These are phyloP conservation scores for Hyaloscypha bicolor DNA, from an alignment of 495 filamentous ascomycete genomes.

Conservation along the genomic window DNA sequence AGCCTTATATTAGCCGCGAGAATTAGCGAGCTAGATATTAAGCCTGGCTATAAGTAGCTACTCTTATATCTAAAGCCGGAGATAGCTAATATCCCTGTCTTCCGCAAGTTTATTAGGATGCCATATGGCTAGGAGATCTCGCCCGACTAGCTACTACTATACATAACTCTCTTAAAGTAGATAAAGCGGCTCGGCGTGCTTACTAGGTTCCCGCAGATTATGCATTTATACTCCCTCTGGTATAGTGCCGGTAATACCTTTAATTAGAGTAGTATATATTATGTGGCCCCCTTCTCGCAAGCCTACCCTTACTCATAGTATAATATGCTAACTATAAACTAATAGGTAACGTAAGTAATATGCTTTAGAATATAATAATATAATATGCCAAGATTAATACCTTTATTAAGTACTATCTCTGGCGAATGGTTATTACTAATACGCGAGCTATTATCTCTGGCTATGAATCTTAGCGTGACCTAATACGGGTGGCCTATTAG, in stretches of 20 bases:
- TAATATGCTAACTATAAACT: slow-evolving; percentile 22
- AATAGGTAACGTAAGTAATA: slow-evolving; percentile 39
- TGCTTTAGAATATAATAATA: slow-evolving; percentile 41
- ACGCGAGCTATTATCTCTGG: too few species aligned
- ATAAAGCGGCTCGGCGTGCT: slow-evolving; percentile 32
- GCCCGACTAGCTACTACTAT: slow-evolving; percentile 36
- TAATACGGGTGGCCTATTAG: slow-evolving; percentile 29
- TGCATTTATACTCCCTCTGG: too few species aligned
- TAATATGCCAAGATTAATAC: slow-evolving; percentile 32
- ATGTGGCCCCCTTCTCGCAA: slow-evolving; percentile 14
- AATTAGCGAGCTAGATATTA: slow-evolving; percentile 34
- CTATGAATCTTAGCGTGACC: too few species aligned
- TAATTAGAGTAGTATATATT: slow-evolving; percentile 4
- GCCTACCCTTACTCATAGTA: slow-evolving; percentile 1
- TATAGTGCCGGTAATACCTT: too few species aligned
- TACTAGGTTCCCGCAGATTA: too few species aligned
- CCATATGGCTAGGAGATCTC: slow-evolving; percentile 41
- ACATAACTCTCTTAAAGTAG: slow-evolving; percentile 39
- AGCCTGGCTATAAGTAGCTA: slow-evolving; percentile 35
- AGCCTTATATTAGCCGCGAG: slow-evolving; percentile 31
- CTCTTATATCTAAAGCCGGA: slow-evolving; percentile 32
- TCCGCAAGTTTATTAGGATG: slow-evolving; percentile 35
- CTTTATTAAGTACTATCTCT: too few species aligned
- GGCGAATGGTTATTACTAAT: too few species aligned
- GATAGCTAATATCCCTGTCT: slow-evolving; percentile 31